Evolutionary conservation across 768 basidiomycete genomes (phyloP).

Genomic region (Tulasnella sp.): DNA sequence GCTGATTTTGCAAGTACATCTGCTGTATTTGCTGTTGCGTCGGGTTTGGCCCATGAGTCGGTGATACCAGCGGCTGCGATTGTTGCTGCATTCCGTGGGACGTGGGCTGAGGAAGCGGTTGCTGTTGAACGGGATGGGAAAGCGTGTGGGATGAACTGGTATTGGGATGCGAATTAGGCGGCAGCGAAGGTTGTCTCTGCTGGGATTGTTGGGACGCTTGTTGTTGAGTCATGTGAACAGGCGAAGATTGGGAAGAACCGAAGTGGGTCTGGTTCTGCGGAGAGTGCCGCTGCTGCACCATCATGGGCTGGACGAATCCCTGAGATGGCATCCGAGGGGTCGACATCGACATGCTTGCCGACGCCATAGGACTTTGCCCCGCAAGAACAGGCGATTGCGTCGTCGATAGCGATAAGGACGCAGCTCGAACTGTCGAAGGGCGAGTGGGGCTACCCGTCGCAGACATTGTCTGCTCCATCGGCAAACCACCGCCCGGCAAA

Average conservation of each 20-base stretch:
- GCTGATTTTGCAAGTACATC: too few species aligned
- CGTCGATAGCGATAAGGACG: not conserved
- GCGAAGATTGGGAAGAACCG: not conserved
- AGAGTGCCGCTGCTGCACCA: slow-evolving; percentile 6
- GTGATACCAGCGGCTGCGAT: not conserved
- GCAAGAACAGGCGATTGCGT: not conserved
- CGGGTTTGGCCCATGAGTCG: not conserved
- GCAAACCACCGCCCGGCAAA: not conserved
- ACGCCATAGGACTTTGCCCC: not conserved
- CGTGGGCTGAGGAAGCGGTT: too few species aligned
- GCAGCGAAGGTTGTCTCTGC: not conserved
- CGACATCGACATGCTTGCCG: slow-evolving; percentile 1
- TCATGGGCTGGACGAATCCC: not conserved
- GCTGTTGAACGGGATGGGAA: too few species aligned
- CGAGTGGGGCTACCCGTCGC: not conserved
- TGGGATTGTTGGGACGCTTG: too few species aligned
- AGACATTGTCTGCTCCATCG: not conserved
- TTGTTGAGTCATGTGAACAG: not conserved
- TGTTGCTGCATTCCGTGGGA: not conserved
- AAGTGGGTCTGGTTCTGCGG: slow-evolving; percentile 2
- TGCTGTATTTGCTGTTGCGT: not conserved
- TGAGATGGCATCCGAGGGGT: not conserved
- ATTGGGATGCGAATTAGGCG: not conserved
- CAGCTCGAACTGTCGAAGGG: not conserved
- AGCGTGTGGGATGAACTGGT: too few species aligned